Base-by-base conservation (phyloP, 2,329 filamentous ascomycete species). In the Talaromyces sp. region DNA sequence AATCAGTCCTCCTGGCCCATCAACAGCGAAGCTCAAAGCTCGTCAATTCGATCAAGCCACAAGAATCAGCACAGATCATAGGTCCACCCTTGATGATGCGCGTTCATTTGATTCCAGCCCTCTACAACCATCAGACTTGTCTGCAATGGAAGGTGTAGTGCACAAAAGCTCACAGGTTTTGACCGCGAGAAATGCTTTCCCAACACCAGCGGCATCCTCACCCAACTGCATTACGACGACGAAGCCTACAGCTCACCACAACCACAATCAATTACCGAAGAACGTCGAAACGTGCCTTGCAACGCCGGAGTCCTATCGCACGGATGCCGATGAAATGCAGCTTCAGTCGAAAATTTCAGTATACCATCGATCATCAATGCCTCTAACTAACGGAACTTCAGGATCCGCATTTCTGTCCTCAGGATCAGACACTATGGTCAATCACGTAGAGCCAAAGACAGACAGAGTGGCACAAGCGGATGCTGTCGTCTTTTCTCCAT, bases 221-320 rank as follows among this genome's bases (percentile, higher is more conserved):
- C 27, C 45, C 31, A 52, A 13, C 59, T n/a, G 24, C 39, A 52
- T 22, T 19, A 24, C 22, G 13, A 41, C 19, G n/a, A 22, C 59
- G 41, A 41, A 61, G 2, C 31, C 13, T n/a, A 35, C 22, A 41
- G 59, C 31, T 13, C 14, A 43, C 6, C 22, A 52, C 19, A 10
- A n/a, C 27, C 45, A 14, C n/a, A n/a, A 27, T 41, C n/a, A 13
- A 31, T 14, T 8, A n/a, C 49, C 19, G 1, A 16, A 52, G 39
- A 22, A 31, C n/a, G 10, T 31, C 31, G 60, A 49, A 54, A 22
- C 8, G 4, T 47, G 11, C 56, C 22, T 43, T 11, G 37, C 33
- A 57, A 57, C 61, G 13, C 61, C 61, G 14, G 10, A 47, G n/a
- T 57, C 39, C 37, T 45, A 16, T 57, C 37, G 41, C 24, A 56